Evolutionary conservation across 1,139 yeast species (phyloP), one percentile per base, ranked within the genome.

Genomic region (Blastobotrys elegans): DNA sequence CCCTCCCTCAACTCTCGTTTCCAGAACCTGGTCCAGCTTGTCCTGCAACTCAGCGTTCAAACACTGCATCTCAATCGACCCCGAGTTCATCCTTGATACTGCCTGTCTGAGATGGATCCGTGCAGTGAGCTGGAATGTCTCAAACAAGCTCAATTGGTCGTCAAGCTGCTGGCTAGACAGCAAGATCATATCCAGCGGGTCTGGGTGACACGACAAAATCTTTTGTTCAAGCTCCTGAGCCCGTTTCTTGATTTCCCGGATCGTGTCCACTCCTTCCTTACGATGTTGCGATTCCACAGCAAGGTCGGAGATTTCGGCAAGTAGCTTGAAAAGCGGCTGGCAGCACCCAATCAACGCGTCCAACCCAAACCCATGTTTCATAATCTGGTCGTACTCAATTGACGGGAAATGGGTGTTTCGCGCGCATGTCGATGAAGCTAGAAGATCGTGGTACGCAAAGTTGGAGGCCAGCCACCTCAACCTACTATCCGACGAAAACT

Each of bases 371-470:
- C 57, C 59, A 20, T 54, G 51, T n/a, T 46, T 51, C 50, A 60
- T 66, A 61, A 84, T 74, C 32, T 68, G 65, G 44, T 81, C 80
- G 63, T 85, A 84, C 26, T 66, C 67, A 3, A 53, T 50, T 2
- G 66, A 51, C 13, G 63, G 53, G 49, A 67, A 64, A 26, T 66
- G 61, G 0, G 67, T 57, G 39, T 31, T 73, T n/a, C 65, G 53
- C n/a, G 54, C 49, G 6, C 59, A 55, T 5, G 64, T 72, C 13
- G 84, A 77, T 46, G 82, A 75, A 1, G 92, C 80, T 53, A 84
- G 69, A 35, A 86, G 74, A 60, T 85, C 95, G 62, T 86, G 95
- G 60, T 85, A 86, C 1, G 89, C 88, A 66, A 83, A 86, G 63
- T 82, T 84, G n/a, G 88, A 78, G 22, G 84, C 79, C 48, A 86